Conservation (phyloP, 495 filamentous ascomycete genomes). For the Hypoxylon fragiforme region DNA sequence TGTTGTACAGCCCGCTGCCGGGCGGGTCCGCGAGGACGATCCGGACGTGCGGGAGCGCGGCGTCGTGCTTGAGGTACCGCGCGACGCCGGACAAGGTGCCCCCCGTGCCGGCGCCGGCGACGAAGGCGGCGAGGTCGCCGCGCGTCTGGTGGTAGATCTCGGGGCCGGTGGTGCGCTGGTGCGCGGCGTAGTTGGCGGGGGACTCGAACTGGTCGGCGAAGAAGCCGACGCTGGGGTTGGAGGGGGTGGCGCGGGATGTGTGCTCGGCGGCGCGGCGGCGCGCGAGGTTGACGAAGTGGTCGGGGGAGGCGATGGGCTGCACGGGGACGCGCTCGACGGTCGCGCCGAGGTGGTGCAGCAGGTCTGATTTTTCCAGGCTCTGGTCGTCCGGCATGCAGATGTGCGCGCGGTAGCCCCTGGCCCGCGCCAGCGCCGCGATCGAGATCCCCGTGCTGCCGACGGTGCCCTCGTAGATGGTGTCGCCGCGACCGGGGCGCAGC, state of each 20-base stretch:
- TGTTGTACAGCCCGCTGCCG: conserved; percentile 91
- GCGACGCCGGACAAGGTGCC: conserved; percentile 91
- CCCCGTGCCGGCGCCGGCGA: conserved; percentile 94
- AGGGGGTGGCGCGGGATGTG: conserved; percentile 41
- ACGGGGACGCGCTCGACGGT: conserved; percentile 85
- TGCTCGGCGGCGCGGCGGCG: conserved; percentile 75
- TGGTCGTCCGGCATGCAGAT: conserved; percentile 98
- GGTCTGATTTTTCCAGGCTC: conserved; percentile 80
- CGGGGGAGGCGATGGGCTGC: conserved; percentile 85
- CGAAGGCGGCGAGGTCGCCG: conserved; percentile 81
- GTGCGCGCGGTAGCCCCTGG: conserved; percentile 86
- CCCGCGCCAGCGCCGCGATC: conserved; percentile 82
- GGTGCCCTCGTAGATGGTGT: conserved; percentile 96
- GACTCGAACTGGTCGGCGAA: conserved; percentile 98
- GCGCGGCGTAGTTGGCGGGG: conserved; percentile 80
- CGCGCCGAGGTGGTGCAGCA: conserved; percentile 88
- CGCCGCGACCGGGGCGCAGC: conserved; percentile 77
- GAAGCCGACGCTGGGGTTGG: conserved; percentile 64
- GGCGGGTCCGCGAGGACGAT: conserved; percentile 92
- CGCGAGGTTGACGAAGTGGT: conserved; percentile 94
- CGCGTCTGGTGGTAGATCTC: conserved; percentile 83
- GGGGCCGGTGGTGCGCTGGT: conserved; percentile 80
- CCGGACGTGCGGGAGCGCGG: conserved; percentile 49
- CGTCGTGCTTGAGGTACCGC: conserved; percentile 71
- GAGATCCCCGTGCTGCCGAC: conserved; percentile 95